phyloP scores from a whole-genome alignment of 305 asterid species.

The Fraxinus sp. region DNA sequence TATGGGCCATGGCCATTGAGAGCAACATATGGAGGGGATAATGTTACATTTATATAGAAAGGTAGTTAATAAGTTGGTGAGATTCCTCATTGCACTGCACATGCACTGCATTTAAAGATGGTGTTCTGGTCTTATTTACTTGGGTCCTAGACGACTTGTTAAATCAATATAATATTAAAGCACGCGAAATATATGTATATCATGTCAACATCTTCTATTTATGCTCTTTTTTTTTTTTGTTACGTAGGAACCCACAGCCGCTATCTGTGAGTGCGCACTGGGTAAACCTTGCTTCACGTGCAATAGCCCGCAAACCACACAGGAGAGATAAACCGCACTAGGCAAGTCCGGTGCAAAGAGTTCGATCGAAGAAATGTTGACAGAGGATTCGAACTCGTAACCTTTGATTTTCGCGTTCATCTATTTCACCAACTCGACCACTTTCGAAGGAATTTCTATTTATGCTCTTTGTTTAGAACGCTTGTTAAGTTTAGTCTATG shows the following conservation, averaged over 20 bases:
- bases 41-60: neutral
- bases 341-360: too few relatives aligned
- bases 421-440: too few relatives aligned
- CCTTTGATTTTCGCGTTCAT: too few relatives aligned
- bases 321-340: too few relatives aligned
- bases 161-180: neutral
- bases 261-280: too few relatives aligned
- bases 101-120: slow-evolving; percentile 41
- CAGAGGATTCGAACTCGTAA: too few relatives aligned
- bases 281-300: too few relatives aligned
- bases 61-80: slow-evolving; percentile 22
- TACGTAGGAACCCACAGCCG: too few relatives aligned
- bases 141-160: neutral
- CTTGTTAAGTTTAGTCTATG: neutral
- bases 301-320: too few relatives aligned
- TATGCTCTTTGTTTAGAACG: neutral
- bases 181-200: neutral
- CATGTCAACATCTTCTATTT: neutral
- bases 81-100: slow-evolving; percentile 37
- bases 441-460: neutral
- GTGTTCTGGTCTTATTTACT: slow-evolving; percentile 19
- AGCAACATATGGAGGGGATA: slow-evolving; percentile 13
- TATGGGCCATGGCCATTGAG: neutral
- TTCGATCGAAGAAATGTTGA: too few relatives aligned
- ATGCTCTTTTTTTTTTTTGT: neutral